Base-by-base conservation (phyloP, 305 asterid genomes). In the Fraxinus velutina region DNA sequence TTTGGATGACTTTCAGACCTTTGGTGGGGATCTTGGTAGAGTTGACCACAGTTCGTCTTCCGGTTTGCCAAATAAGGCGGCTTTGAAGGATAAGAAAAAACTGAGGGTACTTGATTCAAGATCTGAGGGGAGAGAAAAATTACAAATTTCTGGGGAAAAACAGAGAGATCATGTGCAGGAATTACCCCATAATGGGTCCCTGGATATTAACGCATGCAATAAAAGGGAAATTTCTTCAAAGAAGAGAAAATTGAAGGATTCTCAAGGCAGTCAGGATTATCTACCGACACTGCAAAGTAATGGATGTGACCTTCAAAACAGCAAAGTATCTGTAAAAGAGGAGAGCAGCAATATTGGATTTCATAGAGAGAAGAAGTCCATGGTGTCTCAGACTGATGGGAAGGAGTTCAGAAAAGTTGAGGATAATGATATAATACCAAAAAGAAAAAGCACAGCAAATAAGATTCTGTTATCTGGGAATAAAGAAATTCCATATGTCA, bases 181-280 rank as follows among this genome's bases (percentile, higher is more conserved):
- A 84, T 82, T 91, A 36, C 82, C 85, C 47, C 87, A 80, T 81
- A 83, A 75, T 77, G 89, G 66, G 73, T 85, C 80, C 39, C 27
- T 78, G 79, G 84, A 80, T 79, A 27, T 81, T 66, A 85, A 85
- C 82, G 19, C 85, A 22, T 78, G 80, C 79, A 84, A 81, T 27
- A 80, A 79, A 70, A 74, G 75, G 73, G 89, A 86, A 82, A 70
- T 83, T 57, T 83, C 91, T 81, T 71, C 79, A 50, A 90, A 91
- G 88, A 92, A 86, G 89, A 89, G 92, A 87, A 91, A 90, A 79
- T 76, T 90, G 78, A 90, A 83, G 90, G 92, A 88, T 84, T 55
- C 73, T 47, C 85, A 50, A 42, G 84, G 80, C 44, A 81, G 88
- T 85, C 87, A 83, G 81, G 84, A 76, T 82, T 64, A 78, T 79